These are phyloP conservation scores for Austroboletus eburneus DNA, from an alignment of 768 basidiomycete genomes.

Conservation along the genomic window DNA sequence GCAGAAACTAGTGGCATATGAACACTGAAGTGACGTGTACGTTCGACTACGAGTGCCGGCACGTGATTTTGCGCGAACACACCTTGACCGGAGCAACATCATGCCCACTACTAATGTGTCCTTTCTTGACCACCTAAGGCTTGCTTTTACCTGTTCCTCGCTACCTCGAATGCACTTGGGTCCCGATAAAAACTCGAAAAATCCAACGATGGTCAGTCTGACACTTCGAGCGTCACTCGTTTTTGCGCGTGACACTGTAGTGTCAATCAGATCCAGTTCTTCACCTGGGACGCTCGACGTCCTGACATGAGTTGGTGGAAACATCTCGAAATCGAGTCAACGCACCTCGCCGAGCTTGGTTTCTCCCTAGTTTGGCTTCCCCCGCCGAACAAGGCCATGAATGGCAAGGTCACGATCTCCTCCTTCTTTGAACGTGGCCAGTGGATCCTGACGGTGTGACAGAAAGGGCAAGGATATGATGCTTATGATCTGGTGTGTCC, in stretches of 20 bases:
- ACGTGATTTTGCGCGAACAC: no score
- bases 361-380: conserved; percentile 83
- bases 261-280: conserved; percentile 64
- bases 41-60: no score
- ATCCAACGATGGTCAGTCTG: conserved; percentile 63
- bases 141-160: conserved; percentile 33
- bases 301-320: conserved; percentile 74
- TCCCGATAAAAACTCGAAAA: conserved; percentile 43
- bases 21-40: no score
- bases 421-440: not conserved
- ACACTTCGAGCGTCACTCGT: not conserved
- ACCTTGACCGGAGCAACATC: no score
- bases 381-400: conserved; percentile 76
- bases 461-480: conserved; percentile 79
- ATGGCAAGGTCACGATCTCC: conserved; percentile 37
- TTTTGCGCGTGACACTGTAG: not conserved
- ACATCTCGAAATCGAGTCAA: conserved; percentile 63
- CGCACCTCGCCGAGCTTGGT: conserved; percentile 59
- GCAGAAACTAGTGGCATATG: no score
- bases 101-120: conserved; percentile 10
- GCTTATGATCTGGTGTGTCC: conserved; percentile 73
- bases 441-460: conserved; percentile 6
- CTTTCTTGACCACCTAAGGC: conserved; percentile 24
- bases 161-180: conserved; percentile 60
- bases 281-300: conserved; percentile 71